Evolutionary conservation across 2,329 filamentous ascomycete genomes (phyloP).

Genomic region (Fusarium gaditjirri): DNA sequence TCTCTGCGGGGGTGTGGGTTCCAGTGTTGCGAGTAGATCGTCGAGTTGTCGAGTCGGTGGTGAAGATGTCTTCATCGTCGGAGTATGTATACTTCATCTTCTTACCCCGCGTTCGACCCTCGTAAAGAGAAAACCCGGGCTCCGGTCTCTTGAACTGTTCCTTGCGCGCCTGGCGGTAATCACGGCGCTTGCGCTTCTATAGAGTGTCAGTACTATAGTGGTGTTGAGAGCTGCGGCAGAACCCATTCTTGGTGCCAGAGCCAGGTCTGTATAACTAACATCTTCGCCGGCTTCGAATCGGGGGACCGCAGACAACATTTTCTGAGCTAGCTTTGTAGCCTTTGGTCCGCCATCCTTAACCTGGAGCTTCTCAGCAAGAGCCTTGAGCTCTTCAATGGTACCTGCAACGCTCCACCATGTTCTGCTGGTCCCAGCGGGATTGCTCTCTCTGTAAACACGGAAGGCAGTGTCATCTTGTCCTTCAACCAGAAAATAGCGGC

Average conservation of each 20-base stretch:
- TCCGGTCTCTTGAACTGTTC: conserved; percentile 89
- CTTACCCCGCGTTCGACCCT: conserved; percentile 95
- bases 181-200: conserved; percentile 90
- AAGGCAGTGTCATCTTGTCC: conserved; percentile 95
- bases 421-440: conserved; percentile 77
- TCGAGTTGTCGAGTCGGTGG: conserved; percentile 72
- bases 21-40: conserved; percentile 80
- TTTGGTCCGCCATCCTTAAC: conserved; percentile 82
- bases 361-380: conserved; percentile 79
- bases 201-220: conserved; percentile 28
- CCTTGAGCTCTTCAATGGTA: conserved; percentile 84
- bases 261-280: conserved; percentile 58
- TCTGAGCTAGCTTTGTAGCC: conserved; percentile 79
- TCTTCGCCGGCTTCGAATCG: conserved; percentile 95
- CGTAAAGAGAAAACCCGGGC: conserved; percentile 90
- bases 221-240: neutral
- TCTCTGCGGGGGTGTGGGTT: conserved; percentile 76
- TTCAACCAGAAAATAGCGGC: conserved; percentile 93
- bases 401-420: conserved; percentile 96
- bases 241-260: neutral
- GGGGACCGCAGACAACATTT: conserved; percentile 82
- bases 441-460: conserved; percentile 92
- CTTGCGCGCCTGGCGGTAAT: conserved; percentile 88
- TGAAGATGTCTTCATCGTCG: conserved; percentile 82
- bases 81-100: conserved; percentile 96